Evolutionary conservation across 2,329 filamentous ascomycete genomes (phyloP).

Genomic region (Alternaria sp.): DNA sequence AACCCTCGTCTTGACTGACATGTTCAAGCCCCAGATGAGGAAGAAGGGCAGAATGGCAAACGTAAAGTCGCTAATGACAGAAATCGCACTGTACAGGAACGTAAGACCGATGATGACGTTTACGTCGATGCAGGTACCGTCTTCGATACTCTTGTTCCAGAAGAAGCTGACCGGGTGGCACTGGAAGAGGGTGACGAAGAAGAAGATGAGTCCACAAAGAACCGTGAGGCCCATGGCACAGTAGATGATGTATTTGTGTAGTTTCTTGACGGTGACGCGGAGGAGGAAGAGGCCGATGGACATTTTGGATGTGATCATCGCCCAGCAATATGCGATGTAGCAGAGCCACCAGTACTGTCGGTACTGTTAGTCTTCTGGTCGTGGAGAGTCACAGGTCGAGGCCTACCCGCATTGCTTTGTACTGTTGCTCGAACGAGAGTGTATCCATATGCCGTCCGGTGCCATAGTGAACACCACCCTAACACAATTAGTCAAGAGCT

Average conservation of each 20-base stretch:
- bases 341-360: conserved; percentile 49
- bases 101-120: conserved; percentile 55
- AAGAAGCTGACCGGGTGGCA: conserved; percentile 61
- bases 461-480: conserved; percentile 40
- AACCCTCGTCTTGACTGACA: conserved; percentile 59
- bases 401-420: conserved; percentile 42
- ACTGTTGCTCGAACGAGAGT: conserved; percentile 32
- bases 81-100: conserved; percentile 58
- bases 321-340: conserved; percentile 44
- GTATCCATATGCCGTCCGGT: conserved; percentile 44
- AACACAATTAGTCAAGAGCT: background rate
- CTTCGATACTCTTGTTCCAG: conserved; percentile 54
- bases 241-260: conserved; percentile 51
- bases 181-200: conserved; percentile 61
- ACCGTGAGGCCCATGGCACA: conserved; percentile 47
- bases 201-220: conserved; percentile 52
- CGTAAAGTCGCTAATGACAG: conserved; percentile 59
- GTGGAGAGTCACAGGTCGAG: background rate
- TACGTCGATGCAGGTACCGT: conserved; percentile 54
- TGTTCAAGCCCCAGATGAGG: conserved; percentile 62
- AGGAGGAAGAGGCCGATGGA: conserved; percentile 49
- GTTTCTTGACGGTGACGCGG: conserved; percentile 39
- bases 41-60: conserved; percentile 61
- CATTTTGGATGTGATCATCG: conserved; percentile 46
- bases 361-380: background rate